Evolutionary conservation across 1,139 yeast genomes (phyloP).

Genomic region (Lodderomyces orthopsilosis): DNA sequence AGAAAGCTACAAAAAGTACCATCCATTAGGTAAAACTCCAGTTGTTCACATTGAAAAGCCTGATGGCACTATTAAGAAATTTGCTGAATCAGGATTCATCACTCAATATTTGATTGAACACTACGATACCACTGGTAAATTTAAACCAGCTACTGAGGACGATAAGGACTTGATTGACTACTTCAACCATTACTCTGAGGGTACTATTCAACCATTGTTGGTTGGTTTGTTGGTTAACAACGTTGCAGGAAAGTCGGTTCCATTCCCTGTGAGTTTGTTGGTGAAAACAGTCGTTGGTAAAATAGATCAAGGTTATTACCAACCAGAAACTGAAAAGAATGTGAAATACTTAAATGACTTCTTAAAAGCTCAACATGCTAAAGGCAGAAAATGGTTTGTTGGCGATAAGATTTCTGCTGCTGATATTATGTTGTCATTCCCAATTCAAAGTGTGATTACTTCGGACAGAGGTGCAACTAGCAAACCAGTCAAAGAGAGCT

Average conservation of each 20-base stretch:
- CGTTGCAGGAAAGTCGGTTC: conserved; percentile 28
- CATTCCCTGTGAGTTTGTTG: conserved; percentile 26
- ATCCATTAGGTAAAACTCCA: conserved; percentile 44
- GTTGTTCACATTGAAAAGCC: conserved; percentile 30
- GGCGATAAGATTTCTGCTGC: conserved; percentile 39
- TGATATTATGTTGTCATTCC: conserved; percentile 39
- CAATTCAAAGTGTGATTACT: conserved; percentile 22
- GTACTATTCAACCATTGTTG: conserved; percentile 33
- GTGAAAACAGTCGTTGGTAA: conserved; percentile 23
- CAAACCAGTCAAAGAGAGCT: conserved; percentile 9
- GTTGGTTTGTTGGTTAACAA: conserved; percentile 30
- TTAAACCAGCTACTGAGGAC: conserved; percentile 24
- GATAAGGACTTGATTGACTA: conserved; percentile 31
- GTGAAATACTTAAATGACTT: conserved; percentile 31
- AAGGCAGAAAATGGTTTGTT: conserved; percentile 30
- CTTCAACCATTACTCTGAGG: conserved; percentile 41
- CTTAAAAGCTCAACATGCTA: conserved; percentile 21
- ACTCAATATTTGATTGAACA: conserved; percentile 28
- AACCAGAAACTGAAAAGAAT: conserved; percentile 23
- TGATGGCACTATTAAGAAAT: conserved; percentile 10
- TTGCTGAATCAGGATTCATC: conserved; percentile 43
- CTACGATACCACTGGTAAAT: conserved; percentile 27
- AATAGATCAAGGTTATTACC: conserved; percentile 28
- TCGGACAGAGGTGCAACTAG: conserved; percentile 13
- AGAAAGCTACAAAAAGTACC: conserved; percentile 29